These are phyloP conservation scores for Themeda triandra DNA, from an alignment of 176 grass and related monocot species.

Conservation along the genomic window DNA sequence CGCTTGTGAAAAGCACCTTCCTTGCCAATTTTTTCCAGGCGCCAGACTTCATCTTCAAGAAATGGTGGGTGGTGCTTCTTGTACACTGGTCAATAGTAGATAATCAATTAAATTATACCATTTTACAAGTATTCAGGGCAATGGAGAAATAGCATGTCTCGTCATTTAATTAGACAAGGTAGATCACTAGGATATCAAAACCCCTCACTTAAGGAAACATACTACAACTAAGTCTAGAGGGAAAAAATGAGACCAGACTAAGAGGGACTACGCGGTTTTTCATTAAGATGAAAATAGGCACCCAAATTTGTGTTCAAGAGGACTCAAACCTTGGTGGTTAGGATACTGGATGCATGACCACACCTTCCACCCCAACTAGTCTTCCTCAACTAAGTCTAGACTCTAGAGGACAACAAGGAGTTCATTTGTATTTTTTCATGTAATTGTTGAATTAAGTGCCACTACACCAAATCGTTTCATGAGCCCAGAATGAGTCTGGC, in stretches of 20 bases:
- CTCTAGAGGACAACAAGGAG: neutral
- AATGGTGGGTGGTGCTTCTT: slow-evolving; percentile 95
- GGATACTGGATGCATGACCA: neutral
- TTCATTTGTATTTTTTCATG: neutral
- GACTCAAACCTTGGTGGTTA: neutral
- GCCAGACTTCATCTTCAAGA: slow-evolving; percentile 89
- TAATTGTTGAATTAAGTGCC: slow-evolving; percentile 9
- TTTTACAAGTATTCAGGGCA: neutral
- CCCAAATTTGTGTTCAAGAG: neutral
- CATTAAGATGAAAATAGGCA: neutral
- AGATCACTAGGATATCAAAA: neutral
- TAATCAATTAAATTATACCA: slow-evolving; percentile 4
- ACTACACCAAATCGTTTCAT: neutral
- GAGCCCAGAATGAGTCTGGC: slow-evolving; percentile 14
- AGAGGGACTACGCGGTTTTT: neutral
- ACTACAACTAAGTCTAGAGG: neutral
- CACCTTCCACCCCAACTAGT: neutral
- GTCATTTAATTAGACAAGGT: neutral
- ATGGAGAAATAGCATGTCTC: neutral
- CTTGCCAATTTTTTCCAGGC: slow-evolving; percentile 97
- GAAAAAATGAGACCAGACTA: neutral
- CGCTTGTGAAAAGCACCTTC: slow-evolving; percentile 96
- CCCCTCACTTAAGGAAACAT: slow-evolving; percentile 12
- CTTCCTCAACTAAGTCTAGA: neutral
- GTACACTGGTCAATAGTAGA: slow-evolving; percentile 59